Base-by-base conservation (phyloP, 2,329 filamentous ascomycete species). In the Pseudocercospora macadamiae region DNA sequence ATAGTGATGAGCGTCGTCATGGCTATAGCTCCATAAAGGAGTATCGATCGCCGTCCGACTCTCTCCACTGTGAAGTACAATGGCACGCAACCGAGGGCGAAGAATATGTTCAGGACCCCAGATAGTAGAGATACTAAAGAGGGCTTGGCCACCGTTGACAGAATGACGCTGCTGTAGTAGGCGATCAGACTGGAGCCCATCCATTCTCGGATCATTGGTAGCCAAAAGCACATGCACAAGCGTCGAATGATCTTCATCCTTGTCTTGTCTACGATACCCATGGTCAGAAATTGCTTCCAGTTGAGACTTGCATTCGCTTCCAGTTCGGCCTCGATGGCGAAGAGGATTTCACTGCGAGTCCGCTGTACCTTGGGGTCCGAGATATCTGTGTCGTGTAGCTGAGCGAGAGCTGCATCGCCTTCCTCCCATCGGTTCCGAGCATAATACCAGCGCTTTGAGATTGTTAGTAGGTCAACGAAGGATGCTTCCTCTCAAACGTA, bases 91-190 rank as follows among this genome's bases (percentile, higher is more conserved):
- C 55, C 55, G 36, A 61, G 51, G 14, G 59, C 55, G 45, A 54
- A 61, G 55, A 59, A 55, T 34, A 55, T 61, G 37, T 61, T 61
- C 30, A 57, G 51, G 12, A 60, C 60, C 12, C 56, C 57, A 14
- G 56, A 53, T 6, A 60, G 30, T 3, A 45, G 42, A 3, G 53
- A 54, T 16, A 58, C 49, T 23, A 55, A 34, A 14, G 54, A 53
- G 6, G 58, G 59, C 26, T 53, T 26, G 9, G 42, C 42, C 7
- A 60, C 54, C 3, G 54, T 55, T 9, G 54, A 52, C 51, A 59
- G 52, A 53, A 48, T 54, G 21, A 59, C 44, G 37, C 55, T 61
- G 51, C 60, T 60, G 54, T 62, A 62, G 48, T 62, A 62, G 21
- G 57, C 60, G 16, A 62, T 47, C 4, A 62, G 21, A 26, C 51